A percentile compares a stretch with the other conserved stretches of the same genome.
phyloP scores from a whole-genome alignment of 768 basidiomycete species.

The Leccinum obscurum region DNA sequence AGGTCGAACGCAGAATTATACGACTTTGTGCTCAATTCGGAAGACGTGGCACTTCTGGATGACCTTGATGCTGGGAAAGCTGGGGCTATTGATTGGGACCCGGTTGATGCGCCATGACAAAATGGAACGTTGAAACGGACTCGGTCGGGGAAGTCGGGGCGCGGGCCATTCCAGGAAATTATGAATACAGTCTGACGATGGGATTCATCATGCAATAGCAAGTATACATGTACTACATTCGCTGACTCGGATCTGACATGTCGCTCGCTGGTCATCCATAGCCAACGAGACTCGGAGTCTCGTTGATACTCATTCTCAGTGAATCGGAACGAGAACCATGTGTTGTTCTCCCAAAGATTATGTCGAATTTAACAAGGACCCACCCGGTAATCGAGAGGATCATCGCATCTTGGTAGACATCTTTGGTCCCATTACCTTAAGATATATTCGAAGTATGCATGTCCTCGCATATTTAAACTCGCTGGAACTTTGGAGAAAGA shows the following conservation, averaged over 20 bases:
- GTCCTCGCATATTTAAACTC: neutral
- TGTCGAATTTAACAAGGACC: neutral
- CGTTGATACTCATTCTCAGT: neutral
- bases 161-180: neutral
- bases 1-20: conserved; percentile 71
- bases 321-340: too few relatives aligned
- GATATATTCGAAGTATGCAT: neutral
- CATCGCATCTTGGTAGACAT: neutral
- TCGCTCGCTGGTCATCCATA: neutral
- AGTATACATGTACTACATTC: neutral
- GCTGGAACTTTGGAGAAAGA: neutral
- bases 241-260: neutral
- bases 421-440: neutral
- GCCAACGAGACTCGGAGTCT: neutral
- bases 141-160: neutral
- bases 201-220: neutral
- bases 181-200: neutral
- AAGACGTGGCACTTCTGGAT: conserved; percentile 69
- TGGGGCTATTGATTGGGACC: conserved; percentile 85
- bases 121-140: conserved; percentile 8
- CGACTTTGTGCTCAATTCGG: conserved; percentile 65
- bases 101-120: conserved; percentile 50
- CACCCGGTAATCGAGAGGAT: neutral
- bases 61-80: conserved; percentile 68
- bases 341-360: too few relatives aligned